These are phyloP conservation scores for Phaeotremella skinneri DNA, from an alignment of 768 basidiomycete genomes.

Conservation along the genomic window DNA sequence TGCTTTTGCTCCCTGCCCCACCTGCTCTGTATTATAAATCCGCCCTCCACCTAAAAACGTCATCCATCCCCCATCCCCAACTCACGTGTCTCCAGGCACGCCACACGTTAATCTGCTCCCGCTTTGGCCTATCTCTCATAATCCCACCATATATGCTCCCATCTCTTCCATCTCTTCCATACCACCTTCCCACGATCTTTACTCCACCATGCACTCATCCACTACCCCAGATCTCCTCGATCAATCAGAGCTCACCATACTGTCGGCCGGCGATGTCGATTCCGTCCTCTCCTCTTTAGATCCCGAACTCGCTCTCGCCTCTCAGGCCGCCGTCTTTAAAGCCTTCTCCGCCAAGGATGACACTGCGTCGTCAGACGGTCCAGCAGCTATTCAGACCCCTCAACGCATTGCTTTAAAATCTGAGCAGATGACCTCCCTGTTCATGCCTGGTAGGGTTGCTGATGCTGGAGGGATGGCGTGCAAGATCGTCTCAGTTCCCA, in stretches of 20 bases:
- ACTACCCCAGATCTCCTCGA: neutral
- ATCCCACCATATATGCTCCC: neutral
- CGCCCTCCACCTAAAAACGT: too few relatives aligned
- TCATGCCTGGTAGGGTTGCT: slow-evolving; percentile 74
- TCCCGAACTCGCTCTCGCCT: slow-evolving; percentile 55
- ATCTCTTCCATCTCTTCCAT: neutral
- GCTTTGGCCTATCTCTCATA: too few relatives aligned
- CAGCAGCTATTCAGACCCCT: slow-evolving; percentile 55
- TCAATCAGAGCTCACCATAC: slow-evolving; percentile 56
- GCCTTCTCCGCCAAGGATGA: slow-evolving; percentile 46
- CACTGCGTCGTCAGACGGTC: slow-evolving; percentile 9
- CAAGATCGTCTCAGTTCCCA: slow-evolving; percentile 78
- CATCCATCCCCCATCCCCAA: too few relatives aligned
- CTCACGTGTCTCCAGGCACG: too few relatives aligned
- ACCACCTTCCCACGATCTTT: neutral
- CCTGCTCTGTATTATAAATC: too few relatives aligned
- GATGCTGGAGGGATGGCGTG: slow-evolving; percentile 57
- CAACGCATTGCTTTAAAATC: slow-evolving; percentile 62
- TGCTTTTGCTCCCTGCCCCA: too few relatives aligned
- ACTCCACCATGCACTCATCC: neutral
- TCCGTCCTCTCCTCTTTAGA: slow-evolving; percentile 56
- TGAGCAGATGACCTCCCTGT: slow-evolving; percentile 62
- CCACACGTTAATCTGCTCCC: too few relatives aligned
- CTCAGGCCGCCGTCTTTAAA: slow-evolving; percentile 64
- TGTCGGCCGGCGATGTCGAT: slow-evolving; percentile 64